Conservation (phyloP, 768 basidiomycete genomes). For the Leccinellum albellum region DNA sequence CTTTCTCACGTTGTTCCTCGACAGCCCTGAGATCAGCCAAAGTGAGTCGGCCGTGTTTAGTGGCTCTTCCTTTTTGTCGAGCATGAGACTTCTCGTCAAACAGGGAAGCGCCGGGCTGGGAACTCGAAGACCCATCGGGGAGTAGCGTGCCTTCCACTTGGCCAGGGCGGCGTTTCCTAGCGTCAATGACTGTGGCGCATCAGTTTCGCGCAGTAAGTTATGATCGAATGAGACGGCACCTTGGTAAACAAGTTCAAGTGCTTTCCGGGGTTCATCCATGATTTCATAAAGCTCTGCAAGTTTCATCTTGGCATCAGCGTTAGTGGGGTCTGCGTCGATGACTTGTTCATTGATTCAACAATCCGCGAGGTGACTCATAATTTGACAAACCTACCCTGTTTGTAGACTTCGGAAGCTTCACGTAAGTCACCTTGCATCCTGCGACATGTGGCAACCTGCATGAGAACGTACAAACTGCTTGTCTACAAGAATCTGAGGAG, state of each 20-base stretch:
- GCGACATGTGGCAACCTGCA: conserved; percentile 80
- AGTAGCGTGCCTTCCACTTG: conserved; percentile 11
- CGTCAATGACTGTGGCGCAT: conserved; percentile 50
- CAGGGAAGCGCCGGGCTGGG: conserved; percentile 44
- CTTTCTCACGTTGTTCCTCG: conserved; percentile 64
- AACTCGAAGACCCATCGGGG: conserved; percentile 12
- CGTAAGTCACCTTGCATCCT: conserved; percentile 70
- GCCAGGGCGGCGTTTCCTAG: conserved; percentile 48
- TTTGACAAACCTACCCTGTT: conserved; percentile 53
- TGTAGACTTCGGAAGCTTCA: conserved; percentile 80
- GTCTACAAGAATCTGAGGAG: conserved; percentile 45
- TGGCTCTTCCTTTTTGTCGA: conserved; percentile 34
- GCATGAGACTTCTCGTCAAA: conserved; percentile 53
- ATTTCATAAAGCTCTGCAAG: conserved; percentile 90
- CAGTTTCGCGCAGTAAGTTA: conserved; percentile 62
- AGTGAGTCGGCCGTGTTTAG: conserved; percentile 44
- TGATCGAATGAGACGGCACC: conserved; percentile 41
- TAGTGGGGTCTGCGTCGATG: conserved; percentile 63
- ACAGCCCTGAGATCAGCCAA: conserved; percentile 57
- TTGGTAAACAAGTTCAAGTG: conserved; percentile 62
- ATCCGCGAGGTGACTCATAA: not conserved
- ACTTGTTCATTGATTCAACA: conserved; percentile 46
- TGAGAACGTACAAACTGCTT: conserved; percentile 63
- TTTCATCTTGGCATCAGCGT: conserved; percentile 83
- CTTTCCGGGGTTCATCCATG: conserved; percentile 71